These are phyloP conservation scores for Aspergillus campestris DNA, from an alignment of 495 filamentous ascomycete species.

Conservation along the genomic window DNA sequence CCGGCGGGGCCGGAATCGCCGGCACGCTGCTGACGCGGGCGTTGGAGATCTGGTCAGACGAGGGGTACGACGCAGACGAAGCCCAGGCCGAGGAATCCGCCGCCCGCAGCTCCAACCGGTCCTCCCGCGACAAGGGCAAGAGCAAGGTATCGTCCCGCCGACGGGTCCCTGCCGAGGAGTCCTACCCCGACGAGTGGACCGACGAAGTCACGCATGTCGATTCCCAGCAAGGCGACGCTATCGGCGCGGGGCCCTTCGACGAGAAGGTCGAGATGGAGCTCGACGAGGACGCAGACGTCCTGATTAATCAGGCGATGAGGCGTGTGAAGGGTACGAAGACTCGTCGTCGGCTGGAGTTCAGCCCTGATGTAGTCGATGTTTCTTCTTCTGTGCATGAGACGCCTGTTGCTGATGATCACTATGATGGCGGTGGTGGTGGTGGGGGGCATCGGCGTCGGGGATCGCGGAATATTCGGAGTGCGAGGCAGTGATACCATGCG, in stretches of 20 bases:
- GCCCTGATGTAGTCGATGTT: too few relatives aligned
- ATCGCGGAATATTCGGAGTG: too few relatives aligned
- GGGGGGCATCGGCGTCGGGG: too few relatives aligned
- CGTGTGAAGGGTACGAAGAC: slow-evolving; percentile 10
- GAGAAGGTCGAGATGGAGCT: slow-evolving; percentile 38
- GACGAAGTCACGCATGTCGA: slow-evolving; percentile 28
- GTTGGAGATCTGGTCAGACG: slow-evolving; percentile 55
- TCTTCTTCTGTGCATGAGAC: too few relatives aligned
- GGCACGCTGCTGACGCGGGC: slow-evolving; percentile 68
- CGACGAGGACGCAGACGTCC: slow-evolving; percentile 32
- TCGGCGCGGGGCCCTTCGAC: slow-evolving; percentile 14
- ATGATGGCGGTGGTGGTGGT: too few relatives aligned
- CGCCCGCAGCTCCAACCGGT: slow-evolving; percentile 14
- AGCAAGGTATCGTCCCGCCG: slow-evolving; percentile 15
- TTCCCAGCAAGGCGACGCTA: slow-evolving; percentile 4
- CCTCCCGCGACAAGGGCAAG: slow-evolving; percentile 23
- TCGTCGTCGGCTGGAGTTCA: too few relatives aligned
- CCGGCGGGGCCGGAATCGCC: slow-evolving; percentile 60
- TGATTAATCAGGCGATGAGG: slow-evolving; percentile 28
- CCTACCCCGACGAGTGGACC: slow-evolving; percentile 26
- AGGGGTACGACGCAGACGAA: slow-evolving; percentile 24
- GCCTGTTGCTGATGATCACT: too few relatives aligned
- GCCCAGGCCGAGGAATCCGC: slow-evolving; percentile 13
- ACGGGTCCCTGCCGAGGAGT: slow-evolving; percentile 13
- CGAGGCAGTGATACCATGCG: too few relatives aligned